Base-by-base conservation (phyloP, 73 alveolate species). In the Tetrahymena malaccensis region DNA sequence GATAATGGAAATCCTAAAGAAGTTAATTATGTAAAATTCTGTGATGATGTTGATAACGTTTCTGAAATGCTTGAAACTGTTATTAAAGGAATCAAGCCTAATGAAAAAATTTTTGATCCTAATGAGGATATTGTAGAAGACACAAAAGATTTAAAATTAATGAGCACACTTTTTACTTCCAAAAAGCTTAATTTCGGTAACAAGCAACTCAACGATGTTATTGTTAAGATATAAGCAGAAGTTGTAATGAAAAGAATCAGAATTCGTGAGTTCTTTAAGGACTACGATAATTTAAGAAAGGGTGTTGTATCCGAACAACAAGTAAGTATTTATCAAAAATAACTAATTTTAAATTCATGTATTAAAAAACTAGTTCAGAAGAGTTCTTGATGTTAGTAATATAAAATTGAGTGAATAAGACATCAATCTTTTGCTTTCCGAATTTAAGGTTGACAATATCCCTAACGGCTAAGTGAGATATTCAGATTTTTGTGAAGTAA, bases 181-280 rank as follows among this genome's bases (percentile, higher is more conserved):
- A 95, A 84, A 58, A 93, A 94, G 35, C 57, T 93, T 40, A 96
- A 94, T 31, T 93, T 85, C 55, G 85, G 85, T 85, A 95, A 56
- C 93, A 70, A 40, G 27, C 44, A 96, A 55, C 98, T 98, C 19
- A 94, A 95, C 40, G 99, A 98, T 84, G 99, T 98, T 44, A 97
- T 98, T 94, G 97, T 97, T 43, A 98, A 98, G 94, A 97, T 98
- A 4, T 96, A 97, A 96, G 99, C 98, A 70, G 96, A 96, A 93
- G 98, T 98, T 34, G 99, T 97, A 4, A 98, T 97, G 99, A 98
- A 97, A 96, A 55, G 99, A 83, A 96, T 98, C 83, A 96, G 99
- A 94, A 98, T 98, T 34, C 96, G 97, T 94, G 99, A 98, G 94
- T 98, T 98, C 96, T 98, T 97, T 97, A 97, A 98, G 95, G 99